phyloP scores from a whole-genome alignment of 1,284 basidiomycete genomes.

The Microbotryomycetes sp. region DNA sequence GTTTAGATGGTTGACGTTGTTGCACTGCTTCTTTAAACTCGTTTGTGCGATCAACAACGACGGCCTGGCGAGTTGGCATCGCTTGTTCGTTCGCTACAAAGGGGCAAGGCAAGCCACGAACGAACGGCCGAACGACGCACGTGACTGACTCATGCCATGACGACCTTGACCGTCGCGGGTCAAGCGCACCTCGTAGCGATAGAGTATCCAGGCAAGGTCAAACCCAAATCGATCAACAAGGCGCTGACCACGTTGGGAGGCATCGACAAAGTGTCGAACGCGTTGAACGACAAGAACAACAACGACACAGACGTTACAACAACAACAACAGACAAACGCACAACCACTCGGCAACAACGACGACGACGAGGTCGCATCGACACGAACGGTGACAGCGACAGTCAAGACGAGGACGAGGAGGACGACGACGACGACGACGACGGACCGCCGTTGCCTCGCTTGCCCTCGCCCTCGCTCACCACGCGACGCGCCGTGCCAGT shows the following conservation, averaged over 20 bases:
- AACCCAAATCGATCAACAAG: conserved; percentile 53
- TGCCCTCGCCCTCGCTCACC: too few relatives aligned
- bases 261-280: conserved; percentile 59
- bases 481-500: too few relatives aligned
- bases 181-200: conserved; percentile 55
- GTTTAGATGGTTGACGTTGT: conserved; percentile 6
- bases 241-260: conserved; percentile 65
- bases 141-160: not conserved
- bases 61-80: not conserved
- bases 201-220: conserved; percentile 83
- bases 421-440: too few relatives aligned
- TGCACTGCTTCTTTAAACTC: conserved; percentile 26
- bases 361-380: not conserved
- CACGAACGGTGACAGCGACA: too few relatives aligned
- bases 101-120: not conserved
- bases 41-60: conserved; percentile 13
- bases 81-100: not conserved
- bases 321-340: conserved; percentile 48
- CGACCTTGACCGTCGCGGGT: not conserved
- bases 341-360: not conserved
- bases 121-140: not conserved
- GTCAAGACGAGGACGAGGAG: not conserved
- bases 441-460: too few relatives aligned
- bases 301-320: conserved; percentile 42
- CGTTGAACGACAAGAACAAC: conserved; percentile 52